Percentiles rank a stretch among this genome's conserved stretches.
phyloP scores from a whole-genome alignment of 2,329 filamentous ascomycete genomes.

The Thelonectria olida region DNA sequence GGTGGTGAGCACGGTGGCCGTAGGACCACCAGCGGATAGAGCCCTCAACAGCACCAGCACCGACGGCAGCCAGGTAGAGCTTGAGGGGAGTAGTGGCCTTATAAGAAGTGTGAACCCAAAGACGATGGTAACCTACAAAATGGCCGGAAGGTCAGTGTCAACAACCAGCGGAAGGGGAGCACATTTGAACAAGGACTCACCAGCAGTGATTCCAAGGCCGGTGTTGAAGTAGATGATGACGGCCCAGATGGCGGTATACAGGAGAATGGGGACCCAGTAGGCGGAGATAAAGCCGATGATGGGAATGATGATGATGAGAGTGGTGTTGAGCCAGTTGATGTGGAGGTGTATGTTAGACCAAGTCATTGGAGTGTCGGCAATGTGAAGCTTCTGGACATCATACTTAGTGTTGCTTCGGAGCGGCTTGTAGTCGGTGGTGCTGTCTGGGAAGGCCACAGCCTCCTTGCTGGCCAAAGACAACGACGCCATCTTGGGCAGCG shows the following conservation, averaged over 20 bases:
- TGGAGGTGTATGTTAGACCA: constrained; percentile 89
- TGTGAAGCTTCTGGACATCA: constrained; percentile 76
- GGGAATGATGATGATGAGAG: constrained; percentile 82
- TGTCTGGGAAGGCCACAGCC: constrained; percentile 58
- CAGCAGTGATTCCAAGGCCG: constrained; percentile 81
- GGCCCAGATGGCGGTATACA: constrained; percentile 78
- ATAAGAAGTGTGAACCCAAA: constrained; percentile 89
- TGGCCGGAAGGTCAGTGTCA: background rate
- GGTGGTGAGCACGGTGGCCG: constrained; percentile 87
- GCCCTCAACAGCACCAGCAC: constrained; percentile 84
- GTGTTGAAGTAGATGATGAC: constrained; percentile 86
- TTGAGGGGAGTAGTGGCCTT: constrained; percentile 79
- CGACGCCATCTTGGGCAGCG: constrained; percentile 67
- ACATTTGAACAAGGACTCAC: constrained; percentile 53
- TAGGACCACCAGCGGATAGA: constrained; percentile 91
- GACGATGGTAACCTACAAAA: constrained; percentile 64
- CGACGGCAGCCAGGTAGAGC: constrained; percentile 83
- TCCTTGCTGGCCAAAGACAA: constrained; percentile 50
- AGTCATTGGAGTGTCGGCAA: constrained; percentile 84
- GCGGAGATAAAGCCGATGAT: constrained; percentile 76
- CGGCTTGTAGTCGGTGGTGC: constrained; percentile 65
- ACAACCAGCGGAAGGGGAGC: background rate
- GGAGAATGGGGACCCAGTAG: constrained; percentile 79
- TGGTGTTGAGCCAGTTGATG: constrained; percentile 91
- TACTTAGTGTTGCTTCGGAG: constrained; percentile 53